Conservation (phyloP, 2,329 filamentous ascomycete genomes). For the Ceratocystis colombiana region DNA sequence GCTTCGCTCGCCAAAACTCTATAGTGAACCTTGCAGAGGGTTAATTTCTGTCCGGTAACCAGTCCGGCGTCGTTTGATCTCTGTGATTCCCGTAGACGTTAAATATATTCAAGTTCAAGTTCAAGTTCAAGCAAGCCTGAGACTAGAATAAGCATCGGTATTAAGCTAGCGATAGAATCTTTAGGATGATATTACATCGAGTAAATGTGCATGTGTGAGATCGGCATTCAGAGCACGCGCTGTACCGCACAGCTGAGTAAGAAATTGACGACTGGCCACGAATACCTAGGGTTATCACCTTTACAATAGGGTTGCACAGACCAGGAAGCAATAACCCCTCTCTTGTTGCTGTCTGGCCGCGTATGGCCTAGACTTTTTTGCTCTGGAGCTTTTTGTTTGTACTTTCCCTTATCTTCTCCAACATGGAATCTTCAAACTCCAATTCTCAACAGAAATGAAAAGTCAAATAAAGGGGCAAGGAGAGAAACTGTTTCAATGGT, state of each 20-base stretch:
- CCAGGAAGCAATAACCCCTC: neutral
- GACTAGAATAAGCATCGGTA: neutral
- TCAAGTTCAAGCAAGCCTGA: too few relatives aligned
- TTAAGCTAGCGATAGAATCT: neutral
- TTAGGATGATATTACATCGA: neutral
- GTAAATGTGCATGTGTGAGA: too few relatives aligned
- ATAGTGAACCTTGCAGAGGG: too few relatives aligned
- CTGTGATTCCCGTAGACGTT: too few relatives aligned
- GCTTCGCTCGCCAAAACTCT: too few relatives aligned
- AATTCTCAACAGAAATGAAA: conserved; percentile 21
- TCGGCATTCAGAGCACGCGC: too few relatives aligned
- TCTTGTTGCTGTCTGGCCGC: neutral
- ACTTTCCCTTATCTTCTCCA: conserved; percentile 11
- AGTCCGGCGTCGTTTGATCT: too few relatives aligned
- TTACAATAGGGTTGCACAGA: neutral
- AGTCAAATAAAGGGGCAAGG: neutral
- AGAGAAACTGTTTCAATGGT: neutral
- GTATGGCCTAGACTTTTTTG: conserved; percentile 5
- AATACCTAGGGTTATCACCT: too few relatives aligned
- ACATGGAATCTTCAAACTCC: conserved; percentile 12
- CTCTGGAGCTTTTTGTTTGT: neutral
- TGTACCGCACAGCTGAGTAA: too few relatives aligned
- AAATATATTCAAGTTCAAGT: too few relatives aligned
- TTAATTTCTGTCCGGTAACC: too few relatives aligned
- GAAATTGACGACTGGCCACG: too few relatives aligned